These are phyloP conservation scores for Candida methanosorbosa DNA, from an alignment of 805 yeast species.

Conservation along the genomic window DNA sequence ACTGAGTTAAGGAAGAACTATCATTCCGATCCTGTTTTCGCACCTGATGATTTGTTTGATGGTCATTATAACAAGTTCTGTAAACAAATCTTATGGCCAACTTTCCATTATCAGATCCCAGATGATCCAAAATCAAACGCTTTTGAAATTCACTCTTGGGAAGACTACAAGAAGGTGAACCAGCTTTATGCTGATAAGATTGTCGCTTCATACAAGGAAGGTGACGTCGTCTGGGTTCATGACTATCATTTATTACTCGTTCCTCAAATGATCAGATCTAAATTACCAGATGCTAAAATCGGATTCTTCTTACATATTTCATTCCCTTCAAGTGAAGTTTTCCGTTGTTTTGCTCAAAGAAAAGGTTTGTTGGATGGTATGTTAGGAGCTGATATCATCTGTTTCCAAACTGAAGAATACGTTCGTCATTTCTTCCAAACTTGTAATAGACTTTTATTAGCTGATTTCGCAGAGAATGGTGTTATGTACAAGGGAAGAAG, in stretches of 20 bases:
- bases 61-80: constrained; percentile 91
- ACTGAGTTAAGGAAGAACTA: constrained; percentile 37
- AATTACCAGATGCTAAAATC: constrained; percentile 74
- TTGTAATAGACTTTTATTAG: constrained; percentile 71
- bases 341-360: constrained; percentile 88
- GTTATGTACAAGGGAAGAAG: constrained; percentile 53
- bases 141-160: constrained; percentile 94
- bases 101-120: constrained; percentile 87
- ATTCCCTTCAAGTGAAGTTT: constrained; percentile 92
- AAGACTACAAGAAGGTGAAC: constrained; percentile 67
- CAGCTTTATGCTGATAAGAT: constrained; percentile 73
- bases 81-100: constrained; percentile 95
- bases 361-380: constrained; percentile 69
- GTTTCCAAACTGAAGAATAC: constrained; percentile 89
- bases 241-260: constrained; percentile 87
- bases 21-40: constrained; percentile 56
- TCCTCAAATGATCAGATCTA: constrained; percentile 72
- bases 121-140: constrained; percentile 92
- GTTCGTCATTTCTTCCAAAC: constrained; percentile 92
- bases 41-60: constrained; percentile 71
- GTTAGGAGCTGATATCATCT: constrained; percentile 79
- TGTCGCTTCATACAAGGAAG: constrained; percentile 55
- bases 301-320: constrained; percentile 92
- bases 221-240: constrained; percentile 85
- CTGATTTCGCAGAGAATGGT: constrained; percentile 64